Base-by-base conservation (phyloP, 2,329 filamentous ascomycete genomes). In the Alternaria consortialis region DNA sequence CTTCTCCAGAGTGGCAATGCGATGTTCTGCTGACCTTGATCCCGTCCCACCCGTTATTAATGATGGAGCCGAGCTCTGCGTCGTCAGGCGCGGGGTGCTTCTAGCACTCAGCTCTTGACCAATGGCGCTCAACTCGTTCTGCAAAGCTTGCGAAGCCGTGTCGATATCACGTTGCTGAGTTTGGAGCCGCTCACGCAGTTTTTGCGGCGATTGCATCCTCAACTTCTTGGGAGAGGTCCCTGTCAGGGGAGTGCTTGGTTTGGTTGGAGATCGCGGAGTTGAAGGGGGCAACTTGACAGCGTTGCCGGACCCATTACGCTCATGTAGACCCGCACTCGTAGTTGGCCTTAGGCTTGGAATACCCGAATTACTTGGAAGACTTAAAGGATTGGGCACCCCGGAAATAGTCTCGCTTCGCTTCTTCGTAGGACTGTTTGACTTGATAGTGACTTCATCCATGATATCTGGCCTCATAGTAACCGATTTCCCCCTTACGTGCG, bases 171-270 rank as follows among this genome's bases (percentile, higher is more conserved):
- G 88, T 78, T 93, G 93, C 76, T 97, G 93, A 48, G 87, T 89
- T 70, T 94, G 90, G 0, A 97, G 84, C 34, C 94, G 90, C 80
- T 97, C 94, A 17, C 94, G 91, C 43, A 89, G 81, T 78, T 89
- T 89, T 67, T 88, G 86, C 4, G 87, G 87, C 37, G 84, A 88
- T 70, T 89, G 87, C 83, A 88, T 85, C 31, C 73, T 71, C 7
- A 80, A 70, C 52, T 70, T 73, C 52, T 72, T 76, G 3, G 74
- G 68, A 7, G 68, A 68, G 34, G 59, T 69, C 29, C 57, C 59
- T 36, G 46, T 36, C 7, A 66, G 60, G 9, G 69, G 61, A 7
- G 65, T 58, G 23, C 62, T 58, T 20, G 66, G 15, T 54, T 79
- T 76, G 59, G 64, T 73, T 25, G 68, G 71, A 53, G 72, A 74